phyloP scores from a whole-genome alignment of 768 basidiomycete species.

The Candolleomyces eurysporus region DNA sequence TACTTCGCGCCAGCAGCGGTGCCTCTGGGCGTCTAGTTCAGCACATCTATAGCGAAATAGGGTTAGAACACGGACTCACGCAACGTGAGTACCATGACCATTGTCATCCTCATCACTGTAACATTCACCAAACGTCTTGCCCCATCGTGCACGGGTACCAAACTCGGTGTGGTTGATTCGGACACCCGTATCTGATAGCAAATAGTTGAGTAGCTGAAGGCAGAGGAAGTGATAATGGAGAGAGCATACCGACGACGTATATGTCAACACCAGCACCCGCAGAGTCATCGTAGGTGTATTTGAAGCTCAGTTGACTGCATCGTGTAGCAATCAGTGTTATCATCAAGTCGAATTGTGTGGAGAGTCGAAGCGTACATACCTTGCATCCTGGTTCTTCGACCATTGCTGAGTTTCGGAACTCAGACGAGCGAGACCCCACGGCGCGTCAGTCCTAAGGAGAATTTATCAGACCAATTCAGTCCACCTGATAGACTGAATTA shows the following conservation, averaged over 20 bases:
- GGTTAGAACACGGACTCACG: no score
- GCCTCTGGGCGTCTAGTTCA: conserved; percentile 11
- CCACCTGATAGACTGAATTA: background rate
- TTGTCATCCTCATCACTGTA: conserved; percentile 7
- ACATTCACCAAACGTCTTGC: no score
- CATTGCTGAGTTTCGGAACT: conserved; percentile 10
- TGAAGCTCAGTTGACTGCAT: conserved; percentile 16
- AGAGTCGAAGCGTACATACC: background rate
- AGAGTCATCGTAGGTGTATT: conserved; percentile 18
- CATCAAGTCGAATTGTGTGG: background rate
- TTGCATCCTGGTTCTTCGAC: conserved; percentile 13
- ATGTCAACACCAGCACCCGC: conserved; percentile 33
- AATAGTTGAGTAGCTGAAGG: conserved; percentile 12
- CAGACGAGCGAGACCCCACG: conserved; percentile 31
- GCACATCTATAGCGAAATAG: no score
- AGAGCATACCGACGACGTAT: conserved; percentile 32
- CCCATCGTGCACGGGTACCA: no score
- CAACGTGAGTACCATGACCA: conserved; percentile 38
- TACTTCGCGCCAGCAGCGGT: conserved; percentile 22
- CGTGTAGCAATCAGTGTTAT: background rate
- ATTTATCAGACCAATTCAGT: no score
- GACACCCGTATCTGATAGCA: background rate
- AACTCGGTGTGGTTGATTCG: no score
- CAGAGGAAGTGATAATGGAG: background rate
- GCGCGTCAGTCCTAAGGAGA: conserved; percentile 24